phyloP scores from a whole-genome alignment of 768 basidiomycete genomes.

The Termitomyces sp. region DNA sequence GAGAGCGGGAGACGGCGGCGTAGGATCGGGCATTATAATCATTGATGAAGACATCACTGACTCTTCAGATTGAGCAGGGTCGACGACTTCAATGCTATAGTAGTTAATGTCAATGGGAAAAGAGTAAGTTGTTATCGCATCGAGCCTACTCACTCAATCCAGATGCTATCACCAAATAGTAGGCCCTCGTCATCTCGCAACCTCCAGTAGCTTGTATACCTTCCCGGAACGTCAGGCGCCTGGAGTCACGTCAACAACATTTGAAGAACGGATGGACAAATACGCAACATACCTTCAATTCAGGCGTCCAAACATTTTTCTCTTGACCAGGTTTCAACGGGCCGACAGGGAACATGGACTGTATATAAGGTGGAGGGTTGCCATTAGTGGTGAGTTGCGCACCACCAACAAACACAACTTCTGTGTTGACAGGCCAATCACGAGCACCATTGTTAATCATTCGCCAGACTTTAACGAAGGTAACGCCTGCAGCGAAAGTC shows the following conservation, averaged over 20 bases:
- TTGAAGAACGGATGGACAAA: neutral
- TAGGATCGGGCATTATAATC: conserved; percentile 60
- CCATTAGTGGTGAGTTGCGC: conserved; percentile 47
- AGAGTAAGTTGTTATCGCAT: neutral
- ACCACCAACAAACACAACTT: conserved; percentile 70
- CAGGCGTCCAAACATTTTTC: conserved; percentile 66
- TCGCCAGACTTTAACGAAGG: conserved; percentile 83
- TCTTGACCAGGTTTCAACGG: conserved; percentile 51
- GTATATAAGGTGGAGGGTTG: neutral
- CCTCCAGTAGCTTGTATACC: conserved; percentile 77
- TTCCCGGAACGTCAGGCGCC: conserved; percentile 73
- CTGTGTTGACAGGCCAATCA: conserved; percentile 68
- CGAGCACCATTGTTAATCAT: conserved; percentile 60
- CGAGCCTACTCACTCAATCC: conserved; percentile 64
- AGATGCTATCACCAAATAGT: conserved; percentile 70
- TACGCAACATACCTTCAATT: conserved; percentile 56
- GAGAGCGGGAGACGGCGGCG: neutral
- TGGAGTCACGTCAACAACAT: conserved; percentile 16
- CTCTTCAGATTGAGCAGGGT: conserved; percentile 38
- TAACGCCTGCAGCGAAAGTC: conserved; percentile 75
- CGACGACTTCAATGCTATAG: conserved; percentile 63
- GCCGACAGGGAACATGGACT: conserved; percentile 37
- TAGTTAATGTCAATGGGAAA: conserved; percentile 1
- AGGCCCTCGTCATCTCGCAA: conserved; percentile 54
- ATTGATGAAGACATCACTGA: conserved; percentile 68